phyloP scores from a whole-genome alignment of 768 basidiomycete genomes.

The Suillus subaureus region DNA sequence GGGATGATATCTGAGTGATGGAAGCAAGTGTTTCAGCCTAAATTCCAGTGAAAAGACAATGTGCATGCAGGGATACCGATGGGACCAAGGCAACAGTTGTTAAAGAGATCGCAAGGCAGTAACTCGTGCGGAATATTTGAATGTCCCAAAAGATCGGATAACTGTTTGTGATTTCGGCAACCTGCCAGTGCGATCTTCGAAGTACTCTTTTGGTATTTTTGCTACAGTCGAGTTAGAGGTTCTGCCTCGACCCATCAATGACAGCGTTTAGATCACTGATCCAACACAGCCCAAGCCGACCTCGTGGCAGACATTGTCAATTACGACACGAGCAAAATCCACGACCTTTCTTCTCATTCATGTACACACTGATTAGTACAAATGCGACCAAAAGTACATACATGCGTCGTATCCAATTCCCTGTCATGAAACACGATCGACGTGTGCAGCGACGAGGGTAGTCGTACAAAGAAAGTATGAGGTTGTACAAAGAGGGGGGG shows the following conservation, averaged over 20 bases:
- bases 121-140: background rate
- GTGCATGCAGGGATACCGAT: background rate
- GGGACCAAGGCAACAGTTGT: background rate
- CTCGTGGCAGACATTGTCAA: background rate
- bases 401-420: slow-evolving; percentile 1
- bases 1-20: background rate
- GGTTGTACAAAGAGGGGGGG: background rate
- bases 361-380: slow-evolving; percentile 2
- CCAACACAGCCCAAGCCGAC: background rate
- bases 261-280: background rate
- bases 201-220: background rate
- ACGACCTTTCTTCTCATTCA: background rate
- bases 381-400: slow-evolving; percentile 4
- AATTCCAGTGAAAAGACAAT: background rate
- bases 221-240: no score
- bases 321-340: background rate
- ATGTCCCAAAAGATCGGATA: background rate
- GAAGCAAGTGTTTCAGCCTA: background rate
- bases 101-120: background rate
- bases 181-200: background rate
- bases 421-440: background rate
- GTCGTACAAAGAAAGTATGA: background rate
- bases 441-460: background rate
- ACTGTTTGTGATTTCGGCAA: background rate
- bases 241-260: background rate